Evolutionary conservation across 2,329 filamentous ascomycete genomes (phyloP).

Genomic region (Fusarium dlaminii): DNA sequence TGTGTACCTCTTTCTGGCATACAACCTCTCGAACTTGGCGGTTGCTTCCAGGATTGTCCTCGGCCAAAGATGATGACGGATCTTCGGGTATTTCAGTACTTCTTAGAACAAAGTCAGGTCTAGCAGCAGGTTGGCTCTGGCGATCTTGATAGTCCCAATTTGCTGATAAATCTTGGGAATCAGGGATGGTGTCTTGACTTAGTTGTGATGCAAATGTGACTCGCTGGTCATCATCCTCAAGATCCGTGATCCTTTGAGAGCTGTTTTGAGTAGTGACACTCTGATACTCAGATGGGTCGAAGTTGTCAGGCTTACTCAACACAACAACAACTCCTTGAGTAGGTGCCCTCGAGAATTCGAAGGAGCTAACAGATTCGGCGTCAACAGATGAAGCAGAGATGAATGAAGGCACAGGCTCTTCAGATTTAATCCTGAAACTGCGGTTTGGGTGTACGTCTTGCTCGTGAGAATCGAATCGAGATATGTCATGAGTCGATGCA

Average conservation of each 20-base stretch:
- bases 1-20: neutral
- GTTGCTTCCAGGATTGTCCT: neutral
- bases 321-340: constrained; percentile 42
- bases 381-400: constrained; percentile 41
- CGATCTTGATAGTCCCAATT: constrained; percentile 30
- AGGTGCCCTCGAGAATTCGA: constrained; percentile 10
- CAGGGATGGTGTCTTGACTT: constrained; percentile 53
- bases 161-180: constrained; percentile 54
- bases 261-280: constrained; percentile 47
- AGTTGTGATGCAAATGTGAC: constrained; percentile 44
- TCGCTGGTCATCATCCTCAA: constrained; percentile 49
- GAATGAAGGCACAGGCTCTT: constrained; percentile 46
- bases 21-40: neutral
- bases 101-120: neutral
- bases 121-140: neutral
- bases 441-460: constrained; percentile 34
- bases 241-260: constrained; percentile 44
- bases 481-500: constrained; percentile 14
- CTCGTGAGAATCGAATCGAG: constrained; percentile 23
- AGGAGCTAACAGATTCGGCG: constrained; percentile 22
- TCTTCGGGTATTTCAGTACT: neutral
- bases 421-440: constrained; percentile 30
- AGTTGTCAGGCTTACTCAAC: constrained; percentile 43
- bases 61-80: neutral
- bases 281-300: constrained; percentile 50